phyloP scores from a whole-genome alignment of 1,139 yeast species.

The Blastobotrys elegans region DNA sequence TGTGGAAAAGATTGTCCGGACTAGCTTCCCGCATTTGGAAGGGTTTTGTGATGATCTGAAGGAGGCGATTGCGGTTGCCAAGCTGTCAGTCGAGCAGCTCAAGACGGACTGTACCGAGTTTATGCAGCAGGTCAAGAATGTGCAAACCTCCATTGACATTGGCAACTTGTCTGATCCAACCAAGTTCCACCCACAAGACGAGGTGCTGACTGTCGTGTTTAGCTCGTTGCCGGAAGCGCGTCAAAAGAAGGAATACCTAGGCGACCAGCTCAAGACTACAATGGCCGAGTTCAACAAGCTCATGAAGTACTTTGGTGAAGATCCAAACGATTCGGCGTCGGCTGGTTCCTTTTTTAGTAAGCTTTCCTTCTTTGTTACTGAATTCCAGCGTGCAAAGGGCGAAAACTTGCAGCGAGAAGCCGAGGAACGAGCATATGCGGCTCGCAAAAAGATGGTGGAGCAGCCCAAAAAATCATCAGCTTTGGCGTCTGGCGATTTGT shows the following conservation, averaged over 20 bases:
- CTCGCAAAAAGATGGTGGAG: slow-evolving; percentile 61
- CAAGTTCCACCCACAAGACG: slow-evolving; percentile 74
- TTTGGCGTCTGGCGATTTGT: slow-evolving; percentile 25
- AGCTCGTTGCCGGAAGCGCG: slow-evolving; percentile 56
- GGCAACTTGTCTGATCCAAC: slow-evolving; percentile 73
- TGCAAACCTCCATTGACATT: slow-evolving; percentile 51
- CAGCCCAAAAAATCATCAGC: slow-evolving; percentile 33
- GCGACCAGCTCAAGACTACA: slow-evolving; percentile 52
- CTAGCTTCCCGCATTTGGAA: slow-evolving; percentile 71
- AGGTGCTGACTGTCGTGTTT: slow-evolving; percentile 50
- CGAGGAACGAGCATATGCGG: slow-evolving; percentile 69
- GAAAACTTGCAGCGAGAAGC: slow-evolving; percentile 80
- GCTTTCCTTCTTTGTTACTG: slow-evolving; percentile 66
- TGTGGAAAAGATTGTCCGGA: slow-evolving; percentile 73
- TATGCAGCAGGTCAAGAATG: slow-evolving; percentile 48
- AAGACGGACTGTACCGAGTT: slow-evolving; percentile 66
- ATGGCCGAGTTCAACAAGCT: slow-evolving; percentile 51
- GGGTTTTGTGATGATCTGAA: slow-evolving; percentile 71
- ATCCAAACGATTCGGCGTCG: slow-evolving; percentile 54
- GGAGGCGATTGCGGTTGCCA: slow-evolving; percentile 58
- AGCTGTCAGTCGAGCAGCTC: slow-evolving; percentile 69
- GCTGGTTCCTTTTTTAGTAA: slow-evolving; percentile 65
- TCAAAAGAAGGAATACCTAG: slow-evolving; percentile 52
- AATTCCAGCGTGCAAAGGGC: slow-evolving; percentile 68
- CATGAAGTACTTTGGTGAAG: slow-evolving; percentile 83